These are phyloP conservation scores for Pleurozium schreberi DNA, from an alignment of 225 moss, liverwort and hornwort genomes.

Conservation along the genomic window DNA sequence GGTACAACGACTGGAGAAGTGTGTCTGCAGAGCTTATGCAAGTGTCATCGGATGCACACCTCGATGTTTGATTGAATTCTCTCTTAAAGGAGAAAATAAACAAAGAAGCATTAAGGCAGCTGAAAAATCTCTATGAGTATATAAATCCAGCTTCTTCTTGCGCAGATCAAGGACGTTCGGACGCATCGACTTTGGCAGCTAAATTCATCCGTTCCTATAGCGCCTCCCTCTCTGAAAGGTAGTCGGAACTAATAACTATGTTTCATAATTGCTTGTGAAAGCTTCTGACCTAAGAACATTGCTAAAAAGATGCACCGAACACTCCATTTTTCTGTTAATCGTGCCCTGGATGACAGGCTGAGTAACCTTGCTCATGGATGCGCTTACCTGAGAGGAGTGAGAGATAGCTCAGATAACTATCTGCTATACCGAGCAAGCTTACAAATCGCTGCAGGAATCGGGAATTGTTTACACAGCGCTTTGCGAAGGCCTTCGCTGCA, in stretches of 20 bases:
- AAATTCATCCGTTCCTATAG: conserved; percentile 55
- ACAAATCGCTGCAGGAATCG: conserved; percentile 38
- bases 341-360: not conserved
- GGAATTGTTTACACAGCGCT: conserved; percentile 33
- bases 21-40: not conserved
- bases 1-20: not conserved
- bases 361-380: not conserved
- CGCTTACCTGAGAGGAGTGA: not conserved
- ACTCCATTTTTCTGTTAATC: not conserved
- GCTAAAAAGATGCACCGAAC: not conserved
- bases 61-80: not conserved
- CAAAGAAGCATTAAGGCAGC: not conserved
- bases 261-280: not conserved
- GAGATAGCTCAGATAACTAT: not conserved
- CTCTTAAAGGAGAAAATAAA: not conserved
- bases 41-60: not conserved
- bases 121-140: not conserved
- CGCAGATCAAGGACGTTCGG: conserved; percentile 48
- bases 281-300: not conserved
- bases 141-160: not conserved
- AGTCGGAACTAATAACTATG: not conserved
- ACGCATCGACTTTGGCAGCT: conserved; percentile 44
- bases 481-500: conserved; percentile 46
- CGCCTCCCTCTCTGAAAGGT: conserved; percentile 60
- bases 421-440: not conserved